These are phyloP conservation scores for Penicillium soppii DNA, from an alignment of 495 filamentous ascomycete species.

Conservation along the genomic window DNA sequence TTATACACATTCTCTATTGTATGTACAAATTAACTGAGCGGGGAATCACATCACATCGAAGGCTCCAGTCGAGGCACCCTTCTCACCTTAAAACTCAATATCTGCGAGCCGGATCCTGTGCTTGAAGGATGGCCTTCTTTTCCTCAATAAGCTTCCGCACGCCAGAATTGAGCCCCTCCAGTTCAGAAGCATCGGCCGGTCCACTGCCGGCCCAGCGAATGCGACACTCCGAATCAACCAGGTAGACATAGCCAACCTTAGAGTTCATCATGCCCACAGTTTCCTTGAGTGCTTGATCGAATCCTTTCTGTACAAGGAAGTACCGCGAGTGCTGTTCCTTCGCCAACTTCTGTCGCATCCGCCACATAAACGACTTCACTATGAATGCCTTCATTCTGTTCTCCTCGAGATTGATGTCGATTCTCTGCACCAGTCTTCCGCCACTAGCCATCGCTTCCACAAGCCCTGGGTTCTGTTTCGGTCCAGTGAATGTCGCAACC, in stretches of 20 bases:
- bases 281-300: constrained; percentile 72
- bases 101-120: constrained; percentile 12
- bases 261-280: constrained; percentile 79
- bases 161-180: constrained; percentile 67
- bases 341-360: constrained; percentile 55
- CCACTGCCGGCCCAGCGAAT: constrained; percentile 96
- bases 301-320: constrained; percentile 77
- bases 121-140: constrained; percentile 22
- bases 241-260: constrained; percentile 91
- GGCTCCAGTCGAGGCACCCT: neutral
- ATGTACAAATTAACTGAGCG: constrained; percentile 30
- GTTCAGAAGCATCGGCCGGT: constrained; percentile 65
- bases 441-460: constrained; percentile 48
- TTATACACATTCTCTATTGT: constrained; percentile 35
- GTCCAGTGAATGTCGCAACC: constrained; percentile 64
- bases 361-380: constrained; percentile 64
- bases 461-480: constrained; percentile 64
- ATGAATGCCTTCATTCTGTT: constrained; percentile 73
- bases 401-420: constrained; percentile 86
- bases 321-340: constrained; percentile 67
- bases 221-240: constrained; percentile 81
- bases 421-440: constrained; percentile 55
- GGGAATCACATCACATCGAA: constrained; percentile 13
- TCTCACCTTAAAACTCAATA: constrained; percentile 2
- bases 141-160: constrained; percentile 68